phyloP scores from a whole-genome alignment of 768 basidiomycete species.

The Tulasnella sp. region DNA sequence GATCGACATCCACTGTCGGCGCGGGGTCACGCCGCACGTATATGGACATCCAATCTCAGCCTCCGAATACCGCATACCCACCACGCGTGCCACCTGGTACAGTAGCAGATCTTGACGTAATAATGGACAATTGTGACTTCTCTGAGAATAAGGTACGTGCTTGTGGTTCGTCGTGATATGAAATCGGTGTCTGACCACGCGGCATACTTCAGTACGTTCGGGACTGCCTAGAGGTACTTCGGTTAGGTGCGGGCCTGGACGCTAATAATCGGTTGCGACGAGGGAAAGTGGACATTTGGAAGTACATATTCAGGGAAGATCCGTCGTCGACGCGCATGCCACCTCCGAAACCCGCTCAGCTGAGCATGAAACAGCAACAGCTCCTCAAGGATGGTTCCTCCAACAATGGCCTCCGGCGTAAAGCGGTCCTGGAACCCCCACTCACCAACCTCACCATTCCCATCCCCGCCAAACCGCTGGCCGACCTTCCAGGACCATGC shows the following conservation, averaged over 20 bases:
- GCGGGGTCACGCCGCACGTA: conserved; percentile 71
- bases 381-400: conserved; percentile 14
- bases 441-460: conserved; percentile 42
- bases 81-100: conserved; percentile 78
- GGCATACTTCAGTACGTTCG: conserved; percentile 71
- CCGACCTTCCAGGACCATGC: conserved; percentile 48
- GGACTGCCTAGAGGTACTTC: conserved; percentile 89
- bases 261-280: conserved; percentile 63
- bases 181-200: conserved; percentile 17
- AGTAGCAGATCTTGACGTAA: conserved; percentile 77
- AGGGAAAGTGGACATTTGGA: conserved; percentile 72
- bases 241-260: conserved; percentile 84
- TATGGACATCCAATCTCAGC: conserved; percentile 51
- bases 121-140: conserved; percentile 93
- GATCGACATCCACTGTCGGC: conserved; percentile 48
- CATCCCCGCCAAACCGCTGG: conserved; percentile 44
- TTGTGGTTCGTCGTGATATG: background rate
- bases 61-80: conserved; percentile 66
- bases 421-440: conserved; percentile 33
- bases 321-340: conserved; percentile 18
- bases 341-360: background rate
- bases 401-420: conserved; percentile 14
- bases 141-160: conserved; percentile 54
- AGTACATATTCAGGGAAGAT: conserved; percentile 73
- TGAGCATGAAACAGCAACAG: conserved; percentile 12